A percentile compares a stretch with the other conserved stretches of the same genome.
These are phyloP conservation scores for Penicillium glabrum DNA, from an alignment of 2,329 filamentous ascomycete species.

Conservation along the genomic window DNA sequence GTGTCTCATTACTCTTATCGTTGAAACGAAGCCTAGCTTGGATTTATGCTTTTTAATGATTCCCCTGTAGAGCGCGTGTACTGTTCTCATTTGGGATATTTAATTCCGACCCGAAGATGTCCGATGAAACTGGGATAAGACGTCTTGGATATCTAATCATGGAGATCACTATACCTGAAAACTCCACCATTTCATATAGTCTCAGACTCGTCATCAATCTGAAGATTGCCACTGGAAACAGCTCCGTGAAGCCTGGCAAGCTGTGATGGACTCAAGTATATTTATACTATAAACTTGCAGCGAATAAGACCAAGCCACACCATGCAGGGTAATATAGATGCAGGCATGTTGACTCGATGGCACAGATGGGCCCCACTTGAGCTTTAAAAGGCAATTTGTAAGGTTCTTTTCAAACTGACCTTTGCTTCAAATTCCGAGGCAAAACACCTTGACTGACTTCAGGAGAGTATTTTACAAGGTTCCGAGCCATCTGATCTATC, in stretches of 20 bases:
- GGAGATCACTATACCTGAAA: neutral
- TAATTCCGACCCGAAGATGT: too few species aligned
- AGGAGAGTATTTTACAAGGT: neutral
- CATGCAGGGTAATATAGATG: neutral
- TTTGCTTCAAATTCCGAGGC: too few species aligned
- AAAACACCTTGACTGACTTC: neutral
- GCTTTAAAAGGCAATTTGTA: neutral
- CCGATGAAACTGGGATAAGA: neutral
- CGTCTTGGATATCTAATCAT: neutral
- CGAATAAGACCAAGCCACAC: neutral
- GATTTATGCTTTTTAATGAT: too few species aligned
- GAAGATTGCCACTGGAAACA: too few species aligned
- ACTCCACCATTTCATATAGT: neutral
- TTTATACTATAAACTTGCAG: neutral
- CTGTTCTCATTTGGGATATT: too few species aligned
- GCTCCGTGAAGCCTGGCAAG: too few species aligned
- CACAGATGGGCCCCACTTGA: neutral
- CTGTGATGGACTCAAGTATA: too few species aligned
- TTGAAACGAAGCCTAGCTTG: neutral
- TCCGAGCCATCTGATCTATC: neutral
- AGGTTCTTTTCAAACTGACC: too few species aligned
- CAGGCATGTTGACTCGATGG: neutral
- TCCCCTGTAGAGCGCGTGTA: too few species aligned
- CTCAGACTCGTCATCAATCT: too few species aligned
- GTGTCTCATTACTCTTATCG: neutral